These are phyloP conservation scores for Mycena epipterygia DNA, from an alignment of 768 basidiomycete species.

Conservation along the genomic window DNA sequence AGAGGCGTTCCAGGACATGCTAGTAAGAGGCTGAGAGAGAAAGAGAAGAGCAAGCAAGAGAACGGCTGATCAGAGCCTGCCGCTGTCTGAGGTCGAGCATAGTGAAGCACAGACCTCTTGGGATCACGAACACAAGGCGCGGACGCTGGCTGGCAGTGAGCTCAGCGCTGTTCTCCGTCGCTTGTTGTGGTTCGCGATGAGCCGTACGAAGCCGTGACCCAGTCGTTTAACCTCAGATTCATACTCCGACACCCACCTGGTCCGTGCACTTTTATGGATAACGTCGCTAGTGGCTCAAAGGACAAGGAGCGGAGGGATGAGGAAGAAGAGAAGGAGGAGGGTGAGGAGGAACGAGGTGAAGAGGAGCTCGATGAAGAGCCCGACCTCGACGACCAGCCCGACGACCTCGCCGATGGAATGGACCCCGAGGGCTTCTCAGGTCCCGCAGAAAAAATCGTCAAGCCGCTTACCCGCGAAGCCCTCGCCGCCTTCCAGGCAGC, in stretches of 20 bases:
- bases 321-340: not conserved
- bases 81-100: conserved; percentile 86
- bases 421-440: conserved; percentile 71
- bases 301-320: not conserved
- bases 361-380: conserved; percentile 1
- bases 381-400: not conserved
- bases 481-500: conserved; percentile 81
- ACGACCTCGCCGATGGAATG: conserved; percentile 62
- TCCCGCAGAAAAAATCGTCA: conserved; percentile 69
- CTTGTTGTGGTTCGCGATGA: conserved; percentile 38
- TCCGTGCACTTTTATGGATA: conserved; percentile 22
- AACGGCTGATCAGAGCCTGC: conserved; percentile 79
- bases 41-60: conserved; percentile 65
- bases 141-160: conserved; percentile 59
- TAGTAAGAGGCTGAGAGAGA: conserved; percentile 68
- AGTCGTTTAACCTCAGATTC: not conserved
- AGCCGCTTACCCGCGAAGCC: conserved; percentile 82
- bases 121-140: conserved; percentile 67
- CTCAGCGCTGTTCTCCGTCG: conserved; percentile 51
- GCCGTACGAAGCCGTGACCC: not conserved
- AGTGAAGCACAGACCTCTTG: conserved; percentile 95
- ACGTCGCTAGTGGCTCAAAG: conserved; percentile 15
- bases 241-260: not conserved
- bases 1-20: conserved; percentile 86
- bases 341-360: no score